Percentiles rank a stretch among this genome's conserved stretches.
These are phyloP conservation scores for Phanerochaete carnosa DNA, from an alignment of 768 basidiomycete genomes.

Conservation along the genomic window DNA sequence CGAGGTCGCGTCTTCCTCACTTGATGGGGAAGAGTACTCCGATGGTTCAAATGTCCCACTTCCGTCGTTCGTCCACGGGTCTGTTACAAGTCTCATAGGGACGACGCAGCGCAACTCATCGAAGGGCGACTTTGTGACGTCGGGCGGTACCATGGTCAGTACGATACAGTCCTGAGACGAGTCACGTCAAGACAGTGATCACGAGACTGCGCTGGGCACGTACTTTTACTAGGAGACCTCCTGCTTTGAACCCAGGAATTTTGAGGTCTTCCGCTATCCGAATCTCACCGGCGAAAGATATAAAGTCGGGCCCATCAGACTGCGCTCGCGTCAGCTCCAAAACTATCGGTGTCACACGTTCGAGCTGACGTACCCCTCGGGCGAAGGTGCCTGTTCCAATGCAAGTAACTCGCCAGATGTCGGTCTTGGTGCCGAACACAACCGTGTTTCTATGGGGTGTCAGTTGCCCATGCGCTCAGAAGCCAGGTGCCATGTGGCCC, in stretches of 20 bases:
- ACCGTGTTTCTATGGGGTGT: conserved; percentile 38
- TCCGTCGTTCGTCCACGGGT: conserved; percentile 46
- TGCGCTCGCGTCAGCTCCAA: conserved; percentile 23
- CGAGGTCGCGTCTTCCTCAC: conserved; percentile 9
- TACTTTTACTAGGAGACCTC: conserved; percentile 64
- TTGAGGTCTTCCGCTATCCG: conserved; percentile 43
- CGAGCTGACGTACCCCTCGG: conserved; percentile 42
- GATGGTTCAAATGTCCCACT: conserved; percentile 16
- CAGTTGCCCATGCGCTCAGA: background rate
- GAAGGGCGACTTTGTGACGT: conserved; percentile 53
- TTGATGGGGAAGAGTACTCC: conserved; percentile 15
- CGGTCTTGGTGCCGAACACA: conserved; percentile 53
- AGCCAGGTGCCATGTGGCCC: conserved; percentile 9
- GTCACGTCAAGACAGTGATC: background rate
- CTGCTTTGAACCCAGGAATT: conserved; percentile 62
- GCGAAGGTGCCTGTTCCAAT: conserved; percentile 64
- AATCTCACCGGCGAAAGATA: conserved; percentile 62
- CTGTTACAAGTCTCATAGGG: conserved; percentile 65
- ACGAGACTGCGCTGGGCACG: conserved; percentile 8
- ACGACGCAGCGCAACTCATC: conserved; percentile 56
- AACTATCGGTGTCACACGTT: background rate
- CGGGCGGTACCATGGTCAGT: conserved; percentile 55
- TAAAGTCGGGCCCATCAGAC: conserved; percentile 65
- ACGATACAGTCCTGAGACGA: conserved; percentile 60
- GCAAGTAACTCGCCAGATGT: conserved; percentile 65